Evolutionary conservation across 177 flowering plant species (phyloP), one percentile per base, ranked within the genome.

Genomic region (Vitis hybrid): DNA sequence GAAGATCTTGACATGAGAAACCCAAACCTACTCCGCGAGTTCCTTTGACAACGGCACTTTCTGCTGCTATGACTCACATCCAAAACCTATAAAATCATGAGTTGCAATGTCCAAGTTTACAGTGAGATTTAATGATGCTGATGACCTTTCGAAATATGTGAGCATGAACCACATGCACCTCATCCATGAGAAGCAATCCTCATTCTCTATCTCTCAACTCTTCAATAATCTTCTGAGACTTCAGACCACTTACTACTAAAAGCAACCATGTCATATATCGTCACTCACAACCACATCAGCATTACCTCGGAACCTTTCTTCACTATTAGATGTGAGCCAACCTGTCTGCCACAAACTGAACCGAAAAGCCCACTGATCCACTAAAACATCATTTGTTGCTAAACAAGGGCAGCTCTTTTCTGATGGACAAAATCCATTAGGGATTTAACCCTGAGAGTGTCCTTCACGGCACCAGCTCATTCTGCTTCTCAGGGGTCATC

Each of bases 121-220:
- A 93, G 76, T 91, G 97, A 58, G 98, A 93, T 74, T 91, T 93
- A 22, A 97, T 93, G 48, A 93, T 73, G 74, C 94, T 90, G 65
- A 93, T 92, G 70, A 92, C 96, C 78, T 88, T 93, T 26, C 96
- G 80, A 72, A 94, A 94, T 97, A 94, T 94, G 76, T 92, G 94
- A n/a, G 98, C 97, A 72, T 97, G 98, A 79, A 94, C 98, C 63
- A 93, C 98, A 73, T 93, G 98, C 75, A 92, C 98, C 95, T 96
- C 98, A 73, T 96, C 99, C 99, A 96, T 90, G 69, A 93, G 97
- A 78, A 96, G 98, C 81, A 96, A 80, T 22, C 99, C 99, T 98
- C 98, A 96, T 71, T 96, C 99, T 75, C 97, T 87, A 67, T 92
- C 90, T 81, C 96, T 82, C 72, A 96, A 92, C 75, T 96, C 99